Percentiles rank a stretch among this genome's conserved stretches.
phyloP scores from a whole-genome alignment of 768 basidiomycete genomes.

The Lactarius trivialis region DNA sequence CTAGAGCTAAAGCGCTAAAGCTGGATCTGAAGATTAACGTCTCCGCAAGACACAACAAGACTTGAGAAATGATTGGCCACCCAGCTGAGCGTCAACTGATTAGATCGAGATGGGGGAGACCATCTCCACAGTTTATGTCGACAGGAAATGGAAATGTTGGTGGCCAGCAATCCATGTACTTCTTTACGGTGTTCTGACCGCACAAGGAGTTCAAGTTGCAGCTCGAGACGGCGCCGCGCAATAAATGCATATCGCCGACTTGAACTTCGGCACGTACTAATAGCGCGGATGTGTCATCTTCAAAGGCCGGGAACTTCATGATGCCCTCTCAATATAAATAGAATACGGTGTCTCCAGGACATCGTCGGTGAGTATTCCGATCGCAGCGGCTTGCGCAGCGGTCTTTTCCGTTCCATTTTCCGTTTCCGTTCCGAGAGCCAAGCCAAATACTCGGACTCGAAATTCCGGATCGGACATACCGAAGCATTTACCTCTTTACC shows the following conservation, averaged over 20 bases:
- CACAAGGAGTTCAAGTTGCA: background rate
- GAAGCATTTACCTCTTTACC: too few species aligned
- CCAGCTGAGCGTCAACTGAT: background rate
- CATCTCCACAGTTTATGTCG: background rate
- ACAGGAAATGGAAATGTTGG: constrained; percentile 1
- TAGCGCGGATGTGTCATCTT: background rate
- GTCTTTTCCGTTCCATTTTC: too few species aligned
- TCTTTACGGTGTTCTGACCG: background rate
- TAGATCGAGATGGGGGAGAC: background rate
- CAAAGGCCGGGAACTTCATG: background rate
- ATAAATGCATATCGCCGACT: background rate
- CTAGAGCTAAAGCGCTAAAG: too few species aligned
- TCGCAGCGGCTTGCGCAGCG: too few species aligned
- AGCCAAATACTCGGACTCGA: too few species aligned
- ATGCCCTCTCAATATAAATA: background rate
- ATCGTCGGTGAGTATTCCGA: background rate
- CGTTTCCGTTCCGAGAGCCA: too few species aligned
- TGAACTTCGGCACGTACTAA: background rate
- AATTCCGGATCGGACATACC: background rate
- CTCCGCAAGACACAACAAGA: background rate
- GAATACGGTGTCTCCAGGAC: constrained; percentile 3
- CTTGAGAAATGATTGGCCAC: background rate
- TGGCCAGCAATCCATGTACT: background rate
- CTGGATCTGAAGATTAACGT: too few species aligned
- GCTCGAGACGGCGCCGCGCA: background rate